Percentiles rank a stretch among this genome's conserved stretches.
These are phyloP conservation scores for Raphanus hybrid DNA, from an alignment of 441 rosid genomes.

Conservation along the genomic window DNA sequence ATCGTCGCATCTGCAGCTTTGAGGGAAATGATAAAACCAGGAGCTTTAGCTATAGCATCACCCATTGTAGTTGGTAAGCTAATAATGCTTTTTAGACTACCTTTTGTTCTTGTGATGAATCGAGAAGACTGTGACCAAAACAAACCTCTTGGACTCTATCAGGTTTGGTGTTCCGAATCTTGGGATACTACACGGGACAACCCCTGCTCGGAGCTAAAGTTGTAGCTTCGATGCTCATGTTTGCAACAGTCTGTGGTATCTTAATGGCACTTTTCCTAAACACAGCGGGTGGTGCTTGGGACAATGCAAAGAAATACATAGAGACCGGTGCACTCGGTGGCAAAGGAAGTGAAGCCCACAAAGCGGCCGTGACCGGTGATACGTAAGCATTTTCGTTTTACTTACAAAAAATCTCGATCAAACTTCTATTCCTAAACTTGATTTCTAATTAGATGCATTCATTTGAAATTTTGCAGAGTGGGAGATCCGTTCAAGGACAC, in stretches of 20 bases:
- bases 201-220: slow-evolving; percentile 97
- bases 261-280: slow-evolving; percentile 98
- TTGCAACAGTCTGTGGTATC: slow-evolving; percentile 94
- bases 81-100: no score
- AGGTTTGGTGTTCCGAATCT: slow-evolving; percentile 83
- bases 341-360: slow-evolving; percentile 62
- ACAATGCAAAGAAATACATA: slow-evolving; percentile 93
- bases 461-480: slow-evolving; percentile 61
- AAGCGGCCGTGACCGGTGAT: slow-evolving; percentile 97
- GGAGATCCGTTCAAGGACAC: slow-evolving; percentile 99
- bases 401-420: background rate
- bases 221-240: slow-evolving; percentile 93
- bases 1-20: slow-evolving; percentile 96
- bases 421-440: background rate
- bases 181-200: slow-evolving; percentile 91
- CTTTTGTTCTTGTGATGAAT: background rate
- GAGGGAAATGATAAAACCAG: slow-evolving; percentile 98
- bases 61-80: slow-evolving; percentile 50
- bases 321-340: slow-evolving; percentile 80
- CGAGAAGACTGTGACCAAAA: slow-evolving; percentile 24
- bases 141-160: slow-evolving; percentile 38
- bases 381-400: slow-evolving; percentile 63
- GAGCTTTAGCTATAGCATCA: slow-evolving; percentile 89
- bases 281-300: slow-evolving; percentile 99
- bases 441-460: slow-evolving; percentile 10